Evolutionary conservation across 805 yeast genomes (phyloP).

Genomic region (Saturnispora diversa): DNA sequence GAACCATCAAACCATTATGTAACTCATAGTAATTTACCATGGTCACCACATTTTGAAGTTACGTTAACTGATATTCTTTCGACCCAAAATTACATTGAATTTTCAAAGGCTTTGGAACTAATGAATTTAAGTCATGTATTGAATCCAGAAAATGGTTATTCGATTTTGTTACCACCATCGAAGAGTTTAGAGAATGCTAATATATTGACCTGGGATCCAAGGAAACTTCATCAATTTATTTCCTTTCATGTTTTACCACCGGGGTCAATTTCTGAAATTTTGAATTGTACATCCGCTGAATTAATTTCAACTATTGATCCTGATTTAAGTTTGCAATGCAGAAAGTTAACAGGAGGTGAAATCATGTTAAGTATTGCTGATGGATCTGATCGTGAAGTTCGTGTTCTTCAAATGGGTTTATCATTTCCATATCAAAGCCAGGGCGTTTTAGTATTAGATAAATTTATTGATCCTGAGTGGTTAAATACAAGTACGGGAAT

Average conservation of each 20-base stretch:
- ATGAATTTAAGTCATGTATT: conserved; percentile 39
- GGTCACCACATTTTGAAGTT: conserved; percentile 52
- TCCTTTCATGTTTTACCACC: conserved; percentile 64
- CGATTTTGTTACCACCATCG: conserved; percentile 67
- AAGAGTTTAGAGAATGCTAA: conserved; percentile 47
- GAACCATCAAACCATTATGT: neutral
- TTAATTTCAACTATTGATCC: conserved; percentile 37
- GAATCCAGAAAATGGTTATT: conserved; percentile 33
- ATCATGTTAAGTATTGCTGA: conserved; percentile 35
- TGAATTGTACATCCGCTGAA: conserved; percentile 36
- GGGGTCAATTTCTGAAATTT: conserved; percentile 38
- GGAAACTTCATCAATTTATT: conserved; percentile 43
- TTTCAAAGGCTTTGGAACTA: conserved; percentile 37
- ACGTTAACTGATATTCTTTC: conserved; percentile 46
- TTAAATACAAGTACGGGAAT: conserved; percentile 35
- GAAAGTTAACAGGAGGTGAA: conserved; percentile 33
- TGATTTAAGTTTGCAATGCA: conserved; percentile 37
- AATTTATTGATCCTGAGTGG: conserved; percentile 63
- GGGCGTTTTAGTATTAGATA: conserved; percentile 59
- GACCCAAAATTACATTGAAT: conserved; percentile 43
- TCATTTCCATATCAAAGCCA: conserved; percentile 29
- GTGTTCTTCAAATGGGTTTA: conserved; percentile 57
- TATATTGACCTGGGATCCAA: conserved; percentile 31
- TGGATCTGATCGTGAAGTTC: conserved; percentile 49
- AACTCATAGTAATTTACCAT: conserved; percentile 33